phyloP scores from a whole-genome alignment of 768 basidiomycete species.

The Mycena vulgaris region DNA sequence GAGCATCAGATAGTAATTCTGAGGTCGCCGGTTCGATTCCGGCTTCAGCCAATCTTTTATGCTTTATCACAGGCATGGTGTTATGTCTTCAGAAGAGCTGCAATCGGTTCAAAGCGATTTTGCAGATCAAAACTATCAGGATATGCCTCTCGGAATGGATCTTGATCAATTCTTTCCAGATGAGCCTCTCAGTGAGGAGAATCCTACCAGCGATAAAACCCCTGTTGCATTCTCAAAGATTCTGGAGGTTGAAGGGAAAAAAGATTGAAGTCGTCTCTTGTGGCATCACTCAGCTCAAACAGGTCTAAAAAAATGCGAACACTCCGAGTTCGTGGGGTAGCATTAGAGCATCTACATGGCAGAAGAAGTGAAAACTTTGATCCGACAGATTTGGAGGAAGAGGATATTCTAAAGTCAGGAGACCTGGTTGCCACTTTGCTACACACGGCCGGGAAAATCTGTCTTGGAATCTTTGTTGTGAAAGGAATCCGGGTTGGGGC shows the following conservation, averaged over 20 bases:
- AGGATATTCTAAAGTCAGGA: not conserved
- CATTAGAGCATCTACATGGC: not conserved
- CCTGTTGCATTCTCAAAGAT: not conserved
- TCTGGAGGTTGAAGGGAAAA: not conserved
- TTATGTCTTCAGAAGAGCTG: not conserved
- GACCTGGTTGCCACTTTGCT: not conserved
- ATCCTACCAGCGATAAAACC: too few relatives aligned
- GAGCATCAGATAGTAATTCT: too few relatives aligned
- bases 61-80: too few relatives aligned
- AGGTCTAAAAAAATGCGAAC: not conserved
- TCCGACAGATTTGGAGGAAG: not conserved
- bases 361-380: not conserved
- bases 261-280: conserved; percentile 7
- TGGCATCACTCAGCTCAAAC: conserved; percentile 2
- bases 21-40: too few relatives aligned
- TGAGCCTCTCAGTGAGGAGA: too few relatives aligned
- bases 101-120: not conserved
- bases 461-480: not conserved
- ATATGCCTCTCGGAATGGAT: conserved; percentile 1
- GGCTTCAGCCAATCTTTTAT: too few relatives aligned
- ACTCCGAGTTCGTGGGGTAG: not conserved
- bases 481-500: not conserved
- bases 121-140: not conserved
- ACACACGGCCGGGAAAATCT: not conserved
- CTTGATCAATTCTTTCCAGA: not conserved